phyloP scores from a whole-genome alignment of 1,284 basidiomycete species.

The Agaricales sp. region DNA sequence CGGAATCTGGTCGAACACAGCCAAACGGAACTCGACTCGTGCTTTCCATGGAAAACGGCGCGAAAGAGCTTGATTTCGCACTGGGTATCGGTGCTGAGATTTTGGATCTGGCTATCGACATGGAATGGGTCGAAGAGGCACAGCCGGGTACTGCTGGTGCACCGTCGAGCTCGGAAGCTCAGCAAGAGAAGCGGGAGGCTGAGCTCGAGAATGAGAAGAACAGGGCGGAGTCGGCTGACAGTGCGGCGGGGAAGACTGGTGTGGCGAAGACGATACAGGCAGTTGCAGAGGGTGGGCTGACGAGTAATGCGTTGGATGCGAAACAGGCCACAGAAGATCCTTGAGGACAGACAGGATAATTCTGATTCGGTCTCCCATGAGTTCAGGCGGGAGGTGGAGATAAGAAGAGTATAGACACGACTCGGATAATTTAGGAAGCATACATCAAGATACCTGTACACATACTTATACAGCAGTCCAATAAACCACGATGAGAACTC shows the following conservation, averaged over 20 bases:
- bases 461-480: no score
- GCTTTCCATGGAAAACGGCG: conserved; percentile 24
- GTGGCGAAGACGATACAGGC: conserved; percentile 18
- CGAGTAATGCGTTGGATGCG: conserved; percentile 17
- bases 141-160: conserved; percentile 5
- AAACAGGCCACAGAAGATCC: conserved; percentile 19
- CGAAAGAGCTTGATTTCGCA: conserved; percentile 66
- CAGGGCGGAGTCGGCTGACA: conserved; percentile 13
- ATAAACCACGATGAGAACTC: no score
- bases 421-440: no score
- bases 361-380: no score
- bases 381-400: no score
- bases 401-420: no score
- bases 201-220: conserved; percentile 18
- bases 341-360: no score
- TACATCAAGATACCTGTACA: no score
- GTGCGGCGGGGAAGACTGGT: conserved; percentile 14
- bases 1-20: not conserved
- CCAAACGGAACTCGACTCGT: conserved; percentile 20
- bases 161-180: conserved; percentile 11
- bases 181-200: no score
- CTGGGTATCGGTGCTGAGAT: conserved; percentile 59
- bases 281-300: conserved; percentile 15
- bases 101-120: conserved; percentile 49
- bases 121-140: conserved; percentile 28